These are phyloP conservation scores for Trametes hirsuta DNA, from an alignment of 1,284 basidiomycete genomes.

Conservation along the genomic window DNA sequence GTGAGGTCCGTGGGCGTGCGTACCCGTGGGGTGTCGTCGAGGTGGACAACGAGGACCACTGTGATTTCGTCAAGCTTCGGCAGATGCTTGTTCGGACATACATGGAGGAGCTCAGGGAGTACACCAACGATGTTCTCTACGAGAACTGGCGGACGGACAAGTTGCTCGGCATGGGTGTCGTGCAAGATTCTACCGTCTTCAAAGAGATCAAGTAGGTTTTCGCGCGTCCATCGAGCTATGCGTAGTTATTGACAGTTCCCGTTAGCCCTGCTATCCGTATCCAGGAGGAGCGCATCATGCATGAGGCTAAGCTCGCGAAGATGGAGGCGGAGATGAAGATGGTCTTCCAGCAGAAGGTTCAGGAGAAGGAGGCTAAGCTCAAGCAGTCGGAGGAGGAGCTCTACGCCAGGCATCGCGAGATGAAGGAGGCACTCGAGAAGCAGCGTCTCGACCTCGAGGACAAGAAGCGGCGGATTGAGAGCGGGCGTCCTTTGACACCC, in stretches of 20 bases:
- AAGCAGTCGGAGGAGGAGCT: conserved; percentile 98
- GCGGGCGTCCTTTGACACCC: conserved; percentile 91
- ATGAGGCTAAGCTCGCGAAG: conserved; percentile 96
- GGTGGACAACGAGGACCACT: conserved; percentile 97
- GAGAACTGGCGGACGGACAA: conserved; percentile 98
- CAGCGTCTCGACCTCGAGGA: conserved; percentile 95
- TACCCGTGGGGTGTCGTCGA: conserved; percentile 99
- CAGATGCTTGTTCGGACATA: conserved; percentile 98
- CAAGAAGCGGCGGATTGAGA: conserved; percentile 97
- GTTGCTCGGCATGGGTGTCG: conserved; percentile 92
- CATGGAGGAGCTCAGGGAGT: conserved; percentile 97
- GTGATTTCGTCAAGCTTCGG: conserved; percentile 97
- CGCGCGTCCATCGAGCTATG: conserved; percentile 8
- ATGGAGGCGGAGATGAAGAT: conserved; percentile 99
- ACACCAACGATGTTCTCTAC: conserved; percentile 92
- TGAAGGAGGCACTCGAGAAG: conserved; percentile 99
- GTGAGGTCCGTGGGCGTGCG: conserved; percentile 86
- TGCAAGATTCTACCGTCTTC: conserved; percentile 96
- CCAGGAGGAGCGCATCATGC: conserved; percentile 92
- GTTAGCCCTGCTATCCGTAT: conserved; percentile 89
- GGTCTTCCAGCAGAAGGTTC: conserved; percentile 99
- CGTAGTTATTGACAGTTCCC: conserved; percentile 10
- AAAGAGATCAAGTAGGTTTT: conserved; percentile 92
- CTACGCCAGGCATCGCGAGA: conserved; percentile 96
- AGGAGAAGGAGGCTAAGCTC: conserved; percentile 97